phyloP scores from a whole-genome alignment of 306 rosid genomes.

The Spatholobus suberectus region DNA sequence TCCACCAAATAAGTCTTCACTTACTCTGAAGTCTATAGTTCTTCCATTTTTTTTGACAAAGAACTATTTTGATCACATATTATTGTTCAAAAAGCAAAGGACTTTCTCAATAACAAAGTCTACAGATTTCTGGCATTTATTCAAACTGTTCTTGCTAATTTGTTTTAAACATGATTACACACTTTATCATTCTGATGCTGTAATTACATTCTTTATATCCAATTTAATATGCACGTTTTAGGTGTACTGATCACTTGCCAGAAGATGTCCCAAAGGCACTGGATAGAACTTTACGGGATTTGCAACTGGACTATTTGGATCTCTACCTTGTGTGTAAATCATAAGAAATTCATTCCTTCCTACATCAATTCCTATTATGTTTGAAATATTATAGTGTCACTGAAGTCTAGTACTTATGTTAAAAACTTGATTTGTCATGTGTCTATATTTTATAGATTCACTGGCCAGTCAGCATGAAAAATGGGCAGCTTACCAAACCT shows the following conservation, averaged over 20 bases:
- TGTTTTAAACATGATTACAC: not conserved
- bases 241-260: slow-evolving; percentile 60
- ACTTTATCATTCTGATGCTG: not conserved
- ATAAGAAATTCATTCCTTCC: slow-evolving; percentile 1
- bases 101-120: not conserved
- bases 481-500: slow-evolving; percentile 54
- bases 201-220: not conserved
- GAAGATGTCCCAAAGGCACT: slow-evolving; percentile 64
- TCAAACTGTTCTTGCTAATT: not conserved
- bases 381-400: not conserved
- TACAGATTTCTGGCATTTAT: not conserved
- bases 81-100: not conserved
- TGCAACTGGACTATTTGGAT: slow-evolving; percentile 69
- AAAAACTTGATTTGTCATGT: not conserved
- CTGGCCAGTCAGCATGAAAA: slow-evolving; percentile 66
- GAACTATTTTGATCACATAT: slow-evolving; percentile 2
- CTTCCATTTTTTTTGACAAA: not conserved
- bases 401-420: not conserved
- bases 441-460: slow-evolving; percentile 52
- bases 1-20: not conserved
- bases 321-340: slow-evolving; percentile 56
- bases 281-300: slow-evolving; percentile 52
- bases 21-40: not conserved
- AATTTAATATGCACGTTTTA: slow-evolving; percentile 14
- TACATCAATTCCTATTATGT: slow-evolving; percentile 6